Percentiles rank a stretch among this genome's conserved stretches.
Conservation (phyloP, 495 filamentous ascomycete genomes). For the Usnea hakonensis region DNA sequence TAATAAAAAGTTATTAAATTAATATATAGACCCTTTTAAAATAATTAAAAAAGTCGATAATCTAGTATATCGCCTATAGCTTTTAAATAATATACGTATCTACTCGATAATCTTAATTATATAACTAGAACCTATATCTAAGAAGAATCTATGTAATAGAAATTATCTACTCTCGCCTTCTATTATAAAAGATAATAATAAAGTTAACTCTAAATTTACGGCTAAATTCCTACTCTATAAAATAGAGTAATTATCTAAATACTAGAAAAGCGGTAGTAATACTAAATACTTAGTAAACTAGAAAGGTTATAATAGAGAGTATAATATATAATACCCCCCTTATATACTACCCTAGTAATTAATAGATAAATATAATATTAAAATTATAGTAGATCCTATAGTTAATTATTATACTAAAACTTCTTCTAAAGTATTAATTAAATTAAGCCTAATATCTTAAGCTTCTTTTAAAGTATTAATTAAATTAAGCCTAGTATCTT, state of each 20-base stretch:
- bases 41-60: background rate
- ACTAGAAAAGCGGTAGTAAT: background rate
- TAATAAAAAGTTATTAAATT: background rate
- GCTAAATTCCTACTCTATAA: background rate
- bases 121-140: background rate
- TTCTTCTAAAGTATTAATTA: no score
- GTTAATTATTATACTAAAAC: background rate
- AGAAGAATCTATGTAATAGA: background rate
- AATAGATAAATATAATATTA: no score
- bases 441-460: no score
- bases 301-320: background rate
- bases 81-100: background rate
- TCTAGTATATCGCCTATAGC: background rate
- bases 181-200: background rate
- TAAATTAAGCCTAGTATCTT: no score
- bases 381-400: background rate
- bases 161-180: background rate
- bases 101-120: background rate
- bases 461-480: no score
- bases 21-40: background rate
- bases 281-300: background rate
- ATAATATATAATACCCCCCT: background rate
- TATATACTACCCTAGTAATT: no score
- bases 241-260: background rate
- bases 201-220: background rate